Conservation (phyloP, 208 protist genomes). For the Wallacemonas sp. region DNA sequence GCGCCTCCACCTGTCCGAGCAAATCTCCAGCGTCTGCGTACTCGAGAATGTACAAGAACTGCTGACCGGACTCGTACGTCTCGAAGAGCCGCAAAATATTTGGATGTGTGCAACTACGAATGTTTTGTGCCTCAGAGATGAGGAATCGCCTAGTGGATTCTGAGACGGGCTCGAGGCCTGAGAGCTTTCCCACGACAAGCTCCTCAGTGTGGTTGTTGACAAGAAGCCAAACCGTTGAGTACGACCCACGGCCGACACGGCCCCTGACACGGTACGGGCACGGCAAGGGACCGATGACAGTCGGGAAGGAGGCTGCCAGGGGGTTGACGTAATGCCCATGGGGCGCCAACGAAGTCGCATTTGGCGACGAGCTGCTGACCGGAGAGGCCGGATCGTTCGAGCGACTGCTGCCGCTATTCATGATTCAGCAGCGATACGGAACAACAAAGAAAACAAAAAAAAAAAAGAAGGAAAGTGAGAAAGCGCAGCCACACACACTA, state of each 20-base stretch:
- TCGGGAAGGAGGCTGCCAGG: constrained; percentile 45
- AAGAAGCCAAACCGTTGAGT: constrained; percentile 62
- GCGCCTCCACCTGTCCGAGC: constrained; percentile 53
- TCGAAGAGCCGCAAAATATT: constrained; percentile 68
- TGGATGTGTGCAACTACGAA: constrained; percentile 53
- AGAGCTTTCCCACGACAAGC: constrained; percentile 61
- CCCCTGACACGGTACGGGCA: constrained; percentile 47
- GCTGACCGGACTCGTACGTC: constrained; percentile 33
- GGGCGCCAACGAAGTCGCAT: neutral
- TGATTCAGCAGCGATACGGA: neutral
- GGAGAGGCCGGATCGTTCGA: neutral
- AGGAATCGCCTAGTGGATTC: constrained; percentile 35
- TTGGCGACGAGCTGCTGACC: neutral
- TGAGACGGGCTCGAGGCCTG: constrained; percentile 31
- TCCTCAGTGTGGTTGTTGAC: constrained; percentile 46
- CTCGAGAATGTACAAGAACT: constrained; percentile 64
- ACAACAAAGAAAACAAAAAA: constrained; percentile 7
- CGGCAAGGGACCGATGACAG: constrained; percentile 38
- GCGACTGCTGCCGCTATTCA: neutral
- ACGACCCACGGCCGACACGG: constrained; percentile 52
- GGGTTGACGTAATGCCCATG: constrained; percentile 37
- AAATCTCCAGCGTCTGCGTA: constrained; percentile 83
- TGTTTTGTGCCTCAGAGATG: constrained; percentile 52
- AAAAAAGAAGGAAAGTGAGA: constrained; percentile 1
- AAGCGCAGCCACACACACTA: neutral